Evolutionary conservation across 352 stramenopile genomes (phyloP).

Genomic region (Phytophthora tubulina): DNA sequence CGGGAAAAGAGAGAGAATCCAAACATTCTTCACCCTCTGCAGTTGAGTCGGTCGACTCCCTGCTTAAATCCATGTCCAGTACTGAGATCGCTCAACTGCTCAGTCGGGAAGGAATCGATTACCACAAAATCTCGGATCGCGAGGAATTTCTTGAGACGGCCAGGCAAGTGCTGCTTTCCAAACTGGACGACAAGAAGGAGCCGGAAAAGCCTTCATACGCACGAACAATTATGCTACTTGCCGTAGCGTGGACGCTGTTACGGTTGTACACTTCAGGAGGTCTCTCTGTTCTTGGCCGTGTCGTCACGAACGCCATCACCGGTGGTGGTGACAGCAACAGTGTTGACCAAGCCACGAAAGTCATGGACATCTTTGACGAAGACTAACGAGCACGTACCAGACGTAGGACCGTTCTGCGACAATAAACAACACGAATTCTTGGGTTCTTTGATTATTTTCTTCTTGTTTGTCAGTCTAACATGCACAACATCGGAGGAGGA

Average conservation of each 20-base stretch:
- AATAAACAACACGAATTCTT: slow-evolving; percentile 31
- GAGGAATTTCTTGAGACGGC: slow-evolving; percentile 82
- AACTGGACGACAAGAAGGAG: slow-evolving; percentile 49
- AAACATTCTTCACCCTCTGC: slow-evolving; percentile 24
- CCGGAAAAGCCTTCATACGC: slow-evolving; percentile 51
- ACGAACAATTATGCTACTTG: slow-evolving; percentile 65
- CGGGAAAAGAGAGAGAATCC: slow-evolving; percentile 22
- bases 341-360: slow-evolving; percentile 30
- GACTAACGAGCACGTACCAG: slow-evolving; percentile 23
- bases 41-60: slow-evolving; percentile 66
- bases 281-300: slow-evolving; percentile 40
- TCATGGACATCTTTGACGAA: slow-evolving; percentile 60
- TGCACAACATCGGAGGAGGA: slow-evolving; percentile 40
- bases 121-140: slow-evolving; percentile 77
- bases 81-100: slow-evolving; percentile 76
- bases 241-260: slow-evolving; percentile 70
- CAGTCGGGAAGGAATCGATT: slow-evolving; percentile 72
- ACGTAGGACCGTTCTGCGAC: not conserved
- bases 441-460: slow-evolving; percentile 45
- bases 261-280: slow-evolving; percentile 77
- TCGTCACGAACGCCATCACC: slow-evolving; percentile 27
- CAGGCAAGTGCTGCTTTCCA: slow-evolving; percentile 69
- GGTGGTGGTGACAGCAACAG: slow-evolving; percentile 2
- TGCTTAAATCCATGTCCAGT: slow-evolving; percentile 83
- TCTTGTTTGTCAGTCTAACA: slow-evolving; percentile 52